phyloP scores from a whole-genome alignment of 2,329 filamentous ascomycete genomes.

The Talaromyces sp. region DNA sequence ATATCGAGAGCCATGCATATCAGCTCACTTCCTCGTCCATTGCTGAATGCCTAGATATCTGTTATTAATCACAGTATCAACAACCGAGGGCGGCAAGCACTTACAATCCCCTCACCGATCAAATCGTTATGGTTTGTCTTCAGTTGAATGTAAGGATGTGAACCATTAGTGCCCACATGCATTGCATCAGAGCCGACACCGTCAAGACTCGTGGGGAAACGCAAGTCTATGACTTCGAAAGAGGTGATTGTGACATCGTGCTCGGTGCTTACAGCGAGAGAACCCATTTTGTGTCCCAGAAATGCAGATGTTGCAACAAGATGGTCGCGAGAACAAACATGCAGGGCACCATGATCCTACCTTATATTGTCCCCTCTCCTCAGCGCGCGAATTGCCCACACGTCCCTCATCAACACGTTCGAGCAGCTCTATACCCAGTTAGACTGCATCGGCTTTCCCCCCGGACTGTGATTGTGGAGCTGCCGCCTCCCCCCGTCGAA shows the following conservation, averaged over 20 bases:
- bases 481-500: constrained; percentile 4
- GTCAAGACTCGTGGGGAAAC: constrained; percentile 10
- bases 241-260: constrained; percentile 79
- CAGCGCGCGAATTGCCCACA: neutral
- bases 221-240: constrained; percentile 80
- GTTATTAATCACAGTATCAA: neutral
- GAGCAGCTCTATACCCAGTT: neutral
- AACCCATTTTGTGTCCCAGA: neutral
- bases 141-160: constrained; percentile 7
- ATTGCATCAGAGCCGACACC: constrained; percentile 49
- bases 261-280: neutral
- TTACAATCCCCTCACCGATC: neutral
- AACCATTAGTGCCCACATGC: constrained; percentile 8
- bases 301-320: neutral
- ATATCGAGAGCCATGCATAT: constrained; percentile 79
- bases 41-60: constrained; percentile 35
- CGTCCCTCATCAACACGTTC: neutral
- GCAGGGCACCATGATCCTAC: neutral
- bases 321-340: neutral
- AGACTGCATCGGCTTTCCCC: neutral
- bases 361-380: neutral
- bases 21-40: constrained; percentile 76
- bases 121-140: constrained; percentile 10
- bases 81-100: neutral
- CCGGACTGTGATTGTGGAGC: neutral